Percentiles rank a stretch among this genome's conserved stretches.
Conservation (phyloP, 129 eudicot genomes). For the Daucus carota region DH1_v3.0 NC_030384.2:50515001-50515500, state of each 20-base stretch:
- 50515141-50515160: conserved; percentile 52
- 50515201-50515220: conserved; percentile 57
- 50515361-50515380: conserved; percentile 35
- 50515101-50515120: conserved; percentile 49
- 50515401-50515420: conserved; percentile 2
- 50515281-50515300: conserved; percentile 35
- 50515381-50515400: neutral
- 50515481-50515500: neutral
- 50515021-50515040: conserved; percentile 69
- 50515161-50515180: conserved; percentile 50
- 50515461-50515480: neutral
- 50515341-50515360: conserved; percentile 27
- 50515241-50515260: conserved; percentile 38
- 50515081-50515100: conserved; percentile 68
- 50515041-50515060: conserved; percentile 44
- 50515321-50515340: conserved; percentile 35
- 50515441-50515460: neutral
- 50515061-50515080: conserved; percentile 61
- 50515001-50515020: conserved; percentile 61
- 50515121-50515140: conserved; percentile 60
- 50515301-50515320: conserved; percentile 60
- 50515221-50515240: conserved; percentile 51
- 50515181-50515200: conserved; percentile 60
- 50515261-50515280: conserved; percentile 41
- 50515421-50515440: no score